These are phyloP conservation scores for Kodamaea plutei DNA, from an alignment of 1,139 yeast species.

Conservation along the genomic window DNA sequence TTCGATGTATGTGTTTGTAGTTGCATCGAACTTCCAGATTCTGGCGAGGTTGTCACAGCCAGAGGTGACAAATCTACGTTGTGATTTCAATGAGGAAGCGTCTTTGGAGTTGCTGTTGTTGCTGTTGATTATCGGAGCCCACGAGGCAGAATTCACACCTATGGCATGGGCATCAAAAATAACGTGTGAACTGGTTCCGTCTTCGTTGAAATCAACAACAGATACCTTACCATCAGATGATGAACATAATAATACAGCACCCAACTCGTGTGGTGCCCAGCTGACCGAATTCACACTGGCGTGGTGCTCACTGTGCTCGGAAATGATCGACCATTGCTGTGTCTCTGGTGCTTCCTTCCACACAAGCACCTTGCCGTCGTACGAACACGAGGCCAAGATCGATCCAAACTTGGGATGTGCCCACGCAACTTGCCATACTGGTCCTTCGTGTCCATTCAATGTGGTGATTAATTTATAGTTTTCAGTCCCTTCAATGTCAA, in stretches of 20 bases:
- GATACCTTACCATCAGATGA: constrained; percentile 93
- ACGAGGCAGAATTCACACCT: constrained; percentile 90
- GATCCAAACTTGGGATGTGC: constrained; percentile 98
- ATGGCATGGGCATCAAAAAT: constrained; percentile 81
- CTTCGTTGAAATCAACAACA: constrained; percentile 86
- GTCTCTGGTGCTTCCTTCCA: constrained; percentile 87
- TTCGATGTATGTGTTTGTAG: constrained; percentile 55
- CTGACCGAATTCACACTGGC: constrained; percentile 92
- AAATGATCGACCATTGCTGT: constrained; percentile 83
- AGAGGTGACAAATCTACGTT: constrained; percentile 77
- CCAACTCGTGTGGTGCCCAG: constrained; percentile 98
- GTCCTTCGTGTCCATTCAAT: constrained; percentile 88
- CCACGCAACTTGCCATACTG: constrained; percentile 99
- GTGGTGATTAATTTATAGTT: constrained; percentile 77
- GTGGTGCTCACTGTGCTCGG: constrained; percentile 83
- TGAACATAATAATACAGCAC: constrained; percentile 85
- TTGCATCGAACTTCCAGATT: constrained; percentile 74
- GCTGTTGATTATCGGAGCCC: constrained; percentile 76
- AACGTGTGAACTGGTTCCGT: constrained; percentile 70
- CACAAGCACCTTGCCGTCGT: constrained; percentile 88
- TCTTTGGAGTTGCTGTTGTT: constrained; percentile 31
- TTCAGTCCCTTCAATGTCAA: constrained; percentile 82
- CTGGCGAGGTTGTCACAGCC: constrained; percentile 94
- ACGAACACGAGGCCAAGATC: constrained; percentile 89
- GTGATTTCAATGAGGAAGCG: constrained; percentile 23